phyloP scores from a whole-genome alignment of 2,329 filamentous ascomycete species.

The Fusarium sp. region DNA sequence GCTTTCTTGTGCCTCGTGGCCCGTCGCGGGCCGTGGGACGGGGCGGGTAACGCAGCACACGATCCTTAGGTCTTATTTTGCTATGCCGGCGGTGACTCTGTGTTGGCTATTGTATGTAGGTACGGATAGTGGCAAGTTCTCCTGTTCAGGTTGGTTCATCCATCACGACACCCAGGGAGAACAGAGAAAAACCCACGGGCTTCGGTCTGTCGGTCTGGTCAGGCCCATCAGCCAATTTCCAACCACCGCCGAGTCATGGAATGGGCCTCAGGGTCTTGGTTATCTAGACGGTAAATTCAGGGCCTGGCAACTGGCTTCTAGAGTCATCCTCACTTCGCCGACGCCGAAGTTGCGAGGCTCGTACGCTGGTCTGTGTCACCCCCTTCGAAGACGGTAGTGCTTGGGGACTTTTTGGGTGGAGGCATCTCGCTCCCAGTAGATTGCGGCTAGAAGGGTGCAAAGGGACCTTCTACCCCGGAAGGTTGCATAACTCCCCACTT shows the following conservation, averaged over 20 bases:
- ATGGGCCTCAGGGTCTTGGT: constrained; percentile 25
- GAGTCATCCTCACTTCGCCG: constrained; percentile 44
- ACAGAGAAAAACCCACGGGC: not conserved
- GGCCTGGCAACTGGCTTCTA: constrained; percentile 5
- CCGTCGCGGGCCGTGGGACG: constrained; percentile 11
- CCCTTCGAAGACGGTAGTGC: constrained; percentile 28
- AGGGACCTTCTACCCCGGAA: constrained; percentile 11
- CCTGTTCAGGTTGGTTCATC: constrained; percentile 1
- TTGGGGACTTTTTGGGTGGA: constrained; percentile 17
- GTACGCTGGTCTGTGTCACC: constrained; percentile 48
- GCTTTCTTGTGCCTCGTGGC: constrained; percentile 23
- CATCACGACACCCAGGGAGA: not conserved
- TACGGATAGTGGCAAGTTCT: not conserved
- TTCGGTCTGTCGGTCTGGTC: constrained; percentile 15
- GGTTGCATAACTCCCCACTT: constrained; percentile 22
- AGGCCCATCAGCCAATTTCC: constrained; percentile 5
- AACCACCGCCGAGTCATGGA: constrained; percentile 29
- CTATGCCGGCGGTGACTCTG: constrained; percentile 18
- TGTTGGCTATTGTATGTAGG: not conserved
- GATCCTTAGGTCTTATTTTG: constrained; percentile 1
- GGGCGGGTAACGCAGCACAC: constrained; percentile 9
- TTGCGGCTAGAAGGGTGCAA: constrained; percentile 17
- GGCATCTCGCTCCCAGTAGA: constrained; percentile 31
- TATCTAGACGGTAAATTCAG: constrained; percentile 7
- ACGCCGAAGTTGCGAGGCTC: constrained; percentile 47